Evolutionary conservation across 352 stramenopile species (phyloP), one percentile per base, ranked within the genome.

Genomic region (Pythium coloratum): DNA sequence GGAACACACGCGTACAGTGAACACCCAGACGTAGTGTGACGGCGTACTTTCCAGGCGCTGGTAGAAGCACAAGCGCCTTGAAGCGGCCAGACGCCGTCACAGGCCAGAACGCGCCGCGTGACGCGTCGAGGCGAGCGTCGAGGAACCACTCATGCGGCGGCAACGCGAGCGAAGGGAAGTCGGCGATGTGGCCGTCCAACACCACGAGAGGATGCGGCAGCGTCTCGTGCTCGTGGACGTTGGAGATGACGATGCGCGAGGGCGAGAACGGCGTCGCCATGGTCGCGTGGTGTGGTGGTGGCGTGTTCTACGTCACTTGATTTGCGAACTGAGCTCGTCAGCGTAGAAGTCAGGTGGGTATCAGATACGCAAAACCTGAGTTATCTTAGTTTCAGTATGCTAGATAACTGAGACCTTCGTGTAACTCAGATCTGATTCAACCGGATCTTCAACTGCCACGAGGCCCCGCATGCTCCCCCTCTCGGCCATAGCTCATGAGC

Each of bases 201-300:
- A 91, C 70, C 32, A 88, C 70, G 36, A 89, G 70, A n/a, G 80
- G 80, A 54, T 89, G 76, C 16, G 73, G 53, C 38, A 91, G 64
- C n/a, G 71, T 81, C 53, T 93, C 95, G 44, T 86, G 88, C 69
- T 94, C 80, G 62, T 82, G 71, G 33, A 96, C 71, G 60, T 96
- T 98, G 54, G 90, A 84, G 13, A 97, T 82, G 9, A 89, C 75
- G 70, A 91, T 81, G 40, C 76, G 32, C n/a, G 10, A 49, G 24
- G 40, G 16, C 2, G 40, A 49, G 18, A 49, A 8, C 2, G 56
- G 47, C 2, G 56, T 13, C 20, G 36, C 24, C 56, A 70, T 65
- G 24, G 36, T 16, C 4, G 4, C 40, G 2, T 6, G 40, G 40
- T 49, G 14, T 24, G 20, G 20, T 24, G 20, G 20, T 24, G 20